These are phyloP conservation scores for Neonothopanus nambi DNA, from an alignment of 1,284 basidiomycete genomes.

Conservation along the genomic window DNA sequence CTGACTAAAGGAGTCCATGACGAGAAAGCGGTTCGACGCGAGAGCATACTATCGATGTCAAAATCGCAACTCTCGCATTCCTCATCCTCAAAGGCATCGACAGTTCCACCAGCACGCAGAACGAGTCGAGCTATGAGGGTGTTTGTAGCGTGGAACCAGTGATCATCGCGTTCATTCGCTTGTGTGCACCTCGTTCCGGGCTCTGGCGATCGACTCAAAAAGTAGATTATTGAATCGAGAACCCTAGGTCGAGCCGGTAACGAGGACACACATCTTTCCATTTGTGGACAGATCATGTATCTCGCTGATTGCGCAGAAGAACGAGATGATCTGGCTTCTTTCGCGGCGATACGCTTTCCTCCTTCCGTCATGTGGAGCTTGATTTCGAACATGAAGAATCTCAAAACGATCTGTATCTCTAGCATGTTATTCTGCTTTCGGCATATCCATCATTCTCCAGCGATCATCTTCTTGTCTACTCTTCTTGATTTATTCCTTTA, in stretches of 20 bases:
- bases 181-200: too few species aligned
- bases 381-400: too few species aligned
- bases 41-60: too few species aligned
- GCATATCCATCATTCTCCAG: too few species aligned
- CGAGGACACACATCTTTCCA: not conserved
- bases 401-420: not conserved
- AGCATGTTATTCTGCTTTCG: not conserved
- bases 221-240: too few species aligned
- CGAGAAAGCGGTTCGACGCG: too few species aligned
- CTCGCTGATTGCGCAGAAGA: not conserved
- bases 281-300: not conserved
- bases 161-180: not conserved
- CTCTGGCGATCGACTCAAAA: constrained; percentile 6
- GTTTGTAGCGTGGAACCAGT: constrained; percentile 59
- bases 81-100: not conserved
- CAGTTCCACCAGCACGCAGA: constrained; percentile 26
- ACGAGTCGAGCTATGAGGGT: constrained; percentile 55
- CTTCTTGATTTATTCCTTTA: constrained; percentile 2
- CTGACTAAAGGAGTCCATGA: not conserved
- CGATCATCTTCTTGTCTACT: not conserved
- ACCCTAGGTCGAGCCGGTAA: too few species aligned
- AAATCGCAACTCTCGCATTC: too few species aligned
- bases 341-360: not conserved
- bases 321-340: too few species aligned
- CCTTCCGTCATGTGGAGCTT: too few species aligned